These are phyloP conservation scores for Pseudogymnoascus sp. DNA, from an alignment of 2,329 filamentous ascomycete genomes.

Conservation along the genomic window DNA sequence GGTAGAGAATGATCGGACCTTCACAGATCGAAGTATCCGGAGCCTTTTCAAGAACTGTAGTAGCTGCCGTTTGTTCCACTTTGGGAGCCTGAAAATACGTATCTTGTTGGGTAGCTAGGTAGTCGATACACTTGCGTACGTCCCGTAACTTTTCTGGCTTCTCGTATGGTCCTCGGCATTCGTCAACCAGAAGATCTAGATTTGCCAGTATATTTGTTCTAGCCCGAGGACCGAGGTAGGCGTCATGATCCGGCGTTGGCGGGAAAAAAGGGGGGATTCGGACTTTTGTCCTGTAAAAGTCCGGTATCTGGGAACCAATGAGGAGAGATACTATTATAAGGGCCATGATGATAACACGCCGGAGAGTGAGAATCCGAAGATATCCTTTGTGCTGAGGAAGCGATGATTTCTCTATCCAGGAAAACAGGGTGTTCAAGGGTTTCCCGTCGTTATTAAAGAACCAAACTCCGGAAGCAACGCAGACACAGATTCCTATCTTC, in stretches of 20 bases:
- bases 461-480: neutral
- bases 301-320: neutral
- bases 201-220: neutral
- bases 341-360: neutral
- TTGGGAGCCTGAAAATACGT: neutral
- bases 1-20: neutral
- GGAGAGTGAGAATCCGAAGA: neutral
- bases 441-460: neutral
- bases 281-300: neutral
- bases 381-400: neutral
- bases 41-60: neutral
- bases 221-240: neutral
- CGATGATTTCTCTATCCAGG: neutral
- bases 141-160: neutral
- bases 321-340: neutral
- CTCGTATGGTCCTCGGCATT: neutral
- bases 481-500: neutral
- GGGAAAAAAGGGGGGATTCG: neutral
- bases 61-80: too few species aligned
- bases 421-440: neutral
- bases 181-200: neutral
- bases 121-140: neutral
- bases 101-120: slow-evolving; percentile 2
- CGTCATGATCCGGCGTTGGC: neutral
- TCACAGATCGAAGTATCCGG: neutral